Evolutionary conservation across 2,329 filamentous ascomycete species (phyloP).

Genomic region (Achaetomium macrosporum): DNA sequence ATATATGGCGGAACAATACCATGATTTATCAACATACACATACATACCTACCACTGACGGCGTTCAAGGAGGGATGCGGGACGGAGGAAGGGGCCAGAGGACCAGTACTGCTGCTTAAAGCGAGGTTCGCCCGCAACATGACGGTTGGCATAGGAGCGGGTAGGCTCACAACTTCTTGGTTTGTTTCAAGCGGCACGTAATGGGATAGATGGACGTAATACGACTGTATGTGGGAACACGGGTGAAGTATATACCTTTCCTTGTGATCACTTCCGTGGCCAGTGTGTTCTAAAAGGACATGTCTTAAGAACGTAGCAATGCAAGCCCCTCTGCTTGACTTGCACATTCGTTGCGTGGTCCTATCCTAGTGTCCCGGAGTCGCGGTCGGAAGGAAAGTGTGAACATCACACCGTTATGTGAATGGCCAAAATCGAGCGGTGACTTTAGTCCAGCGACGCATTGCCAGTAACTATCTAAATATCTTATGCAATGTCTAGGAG

Average conservation of each 20-base stretch:
- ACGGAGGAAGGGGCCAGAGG: not conserved
- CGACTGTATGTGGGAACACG: not conserved
- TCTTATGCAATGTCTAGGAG: not conserved
- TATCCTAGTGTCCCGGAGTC: not conserved
- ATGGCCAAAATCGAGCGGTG: too few species aligned
- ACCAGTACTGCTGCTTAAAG: not conserved
- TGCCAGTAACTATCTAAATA: too few species aligned
- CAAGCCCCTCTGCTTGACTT: too few species aligned
- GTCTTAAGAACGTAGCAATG: too few species aligned
- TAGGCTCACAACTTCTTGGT: not conserved
- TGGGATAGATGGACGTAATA: slow-evolving; percentile 1
- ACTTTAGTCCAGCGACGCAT: too few species aligned
- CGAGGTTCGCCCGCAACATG: not conserved
- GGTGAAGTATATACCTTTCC: not conserved
- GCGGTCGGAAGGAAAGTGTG: too few species aligned
- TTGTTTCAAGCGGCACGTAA: not conserved
- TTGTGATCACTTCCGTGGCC: not conserved
- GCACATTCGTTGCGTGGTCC: too few species aligned
- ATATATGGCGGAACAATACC: not conserved
- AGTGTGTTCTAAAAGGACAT: too few species aligned
- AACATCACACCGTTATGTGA: too few species aligned
- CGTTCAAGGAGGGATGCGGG: not conserved
- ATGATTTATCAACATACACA: not conserved
- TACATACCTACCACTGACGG: not conserved
- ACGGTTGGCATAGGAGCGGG: not conserved